phyloP scores from a whole-genome alignment of 164 flowering plant species.

The Euptelea pleiosperma region DNA sequence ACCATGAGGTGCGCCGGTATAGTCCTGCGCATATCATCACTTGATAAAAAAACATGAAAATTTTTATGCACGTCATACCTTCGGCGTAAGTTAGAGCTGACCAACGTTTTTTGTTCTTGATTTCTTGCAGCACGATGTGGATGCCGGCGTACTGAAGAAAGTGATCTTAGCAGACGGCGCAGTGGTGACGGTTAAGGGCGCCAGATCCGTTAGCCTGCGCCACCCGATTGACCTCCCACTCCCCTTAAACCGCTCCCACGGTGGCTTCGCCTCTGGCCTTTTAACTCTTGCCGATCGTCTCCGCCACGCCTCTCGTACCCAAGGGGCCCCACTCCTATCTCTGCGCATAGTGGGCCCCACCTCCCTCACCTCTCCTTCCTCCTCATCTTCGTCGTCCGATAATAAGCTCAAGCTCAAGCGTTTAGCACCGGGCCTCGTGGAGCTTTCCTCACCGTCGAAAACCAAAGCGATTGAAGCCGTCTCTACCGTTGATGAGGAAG shows the following conservation, averaged over 20 bases:
- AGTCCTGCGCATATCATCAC: too few relatives aligned
- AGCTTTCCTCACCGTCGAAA: conserved; percentile 61
- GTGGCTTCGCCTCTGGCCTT: conserved; percentile 68
- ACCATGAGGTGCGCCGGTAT: too few relatives aligned
- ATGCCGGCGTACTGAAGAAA: conserved; percentile 88
- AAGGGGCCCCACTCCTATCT: conserved; percentile 53
- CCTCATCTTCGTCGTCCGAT: conserved; percentile 42
- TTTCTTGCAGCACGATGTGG: conserved; percentile 86
- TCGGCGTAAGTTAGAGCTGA: too few relatives aligned
- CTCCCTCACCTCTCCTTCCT: conserved; percentile 66
- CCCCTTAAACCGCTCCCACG: conserved; percentile 56
- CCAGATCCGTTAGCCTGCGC: conserved; percentile 89
- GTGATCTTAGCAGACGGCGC: conserved; percentile 93
- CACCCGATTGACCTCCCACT: conserved; percentile 82
- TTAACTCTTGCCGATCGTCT: conserved; percentile 70
- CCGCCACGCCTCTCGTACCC: conserved; percentile 46
- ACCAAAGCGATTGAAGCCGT: conserved; percentile 26
- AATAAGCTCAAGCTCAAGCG: conserved; percentile 83
- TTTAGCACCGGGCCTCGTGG: conserved; percentile 88
- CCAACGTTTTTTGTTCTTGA: background rate
- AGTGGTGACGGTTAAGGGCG: conserved; percentile 88
- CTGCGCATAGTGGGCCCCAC: conserved; percentile 66
- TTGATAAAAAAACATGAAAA: too few relatives aligned
- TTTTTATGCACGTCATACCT: too few relatives aligned
- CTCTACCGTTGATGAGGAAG: conserved; percentile 34